phyloP scores from a whole-genome alignment of 108 stramenopile genomes.

The Fistulifera solaris region DNA sequence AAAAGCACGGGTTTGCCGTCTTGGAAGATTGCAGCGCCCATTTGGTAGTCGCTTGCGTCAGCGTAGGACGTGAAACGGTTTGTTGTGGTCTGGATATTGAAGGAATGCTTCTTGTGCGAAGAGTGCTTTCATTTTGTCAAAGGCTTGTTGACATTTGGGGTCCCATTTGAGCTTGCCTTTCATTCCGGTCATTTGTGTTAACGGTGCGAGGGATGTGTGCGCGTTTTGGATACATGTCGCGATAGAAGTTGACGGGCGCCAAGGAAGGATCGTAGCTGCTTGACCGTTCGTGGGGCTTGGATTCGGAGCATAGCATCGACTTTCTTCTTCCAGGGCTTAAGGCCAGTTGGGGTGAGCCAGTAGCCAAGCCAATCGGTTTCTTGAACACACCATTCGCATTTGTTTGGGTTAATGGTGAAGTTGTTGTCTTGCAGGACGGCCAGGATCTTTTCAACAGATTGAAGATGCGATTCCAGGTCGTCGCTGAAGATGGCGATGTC shows the following conservation, averaged over 20 bases:
- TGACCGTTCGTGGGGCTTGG: conserved; percentile 11
- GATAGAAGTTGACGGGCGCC: conserved; percentile 40
- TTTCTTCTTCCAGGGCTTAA: conserved; percentile 29
- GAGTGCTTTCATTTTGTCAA: conserved; percentile 34
- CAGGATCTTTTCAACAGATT: conserved; percentile 11
- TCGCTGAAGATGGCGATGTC: conserved; percentile 27
- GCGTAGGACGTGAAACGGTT: conserved; percentile 34
- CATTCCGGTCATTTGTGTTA: conserved; percentile 16
- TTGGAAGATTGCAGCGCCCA: conserved; percentile 17
- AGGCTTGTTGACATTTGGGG: conserved; percentile 21
- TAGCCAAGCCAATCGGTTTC: conserved; percentile 29
- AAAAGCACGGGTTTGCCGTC: conserved; percentile 23
- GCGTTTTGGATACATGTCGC: conserved; percentile 9
- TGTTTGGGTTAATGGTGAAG: conserved; percentile 24
- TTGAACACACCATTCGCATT: conserved; percentile 42
- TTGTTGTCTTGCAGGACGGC: conserved; percentile 6
- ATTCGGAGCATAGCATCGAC: conserved; percentile 27
- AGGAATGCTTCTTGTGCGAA: conserved; percentile 23
- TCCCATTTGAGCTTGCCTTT: background rate
- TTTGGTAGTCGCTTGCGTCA: conserved; percentile 34
- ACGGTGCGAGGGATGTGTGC: conserved; percentile 33
- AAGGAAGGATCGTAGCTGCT: conserved; percentile 28
- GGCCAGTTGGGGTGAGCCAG: conserved; percentile 20
- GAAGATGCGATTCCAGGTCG: conserved; percentile 23
- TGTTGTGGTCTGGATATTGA: conserved; percentile 28